Evolutionary conservation across 352 stramenopile species (phyloP), one percentile per base, ranked within the genome.

Genomic region (Phytophthora aleatoria): DNA sequence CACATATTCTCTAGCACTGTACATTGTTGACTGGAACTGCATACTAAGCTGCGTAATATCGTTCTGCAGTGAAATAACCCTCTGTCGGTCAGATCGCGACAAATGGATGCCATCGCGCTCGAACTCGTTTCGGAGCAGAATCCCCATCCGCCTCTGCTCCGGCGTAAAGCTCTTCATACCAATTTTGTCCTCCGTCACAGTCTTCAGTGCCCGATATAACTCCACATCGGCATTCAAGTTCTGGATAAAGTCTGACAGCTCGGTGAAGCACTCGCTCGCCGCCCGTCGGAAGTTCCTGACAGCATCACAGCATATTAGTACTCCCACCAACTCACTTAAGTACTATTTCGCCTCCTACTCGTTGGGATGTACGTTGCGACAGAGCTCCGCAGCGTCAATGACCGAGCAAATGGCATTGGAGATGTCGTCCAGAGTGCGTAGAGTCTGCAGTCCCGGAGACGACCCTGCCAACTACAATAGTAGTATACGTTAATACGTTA

Each of bases 41-140:
- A 93, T 95, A 60, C 85, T 96, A 51, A 86, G 65, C 47, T 87
- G 70, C 41, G 84, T 95, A 36, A 98, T 91, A 35, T 94, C 81
- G 61, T 95, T 95, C 57, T 97, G 90, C 33, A 98, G 45, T 42
- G 81, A 57, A 48, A 96, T 90, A n/a, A 98, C 89, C 26, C 89
- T 67, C 38, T 86, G 69, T 3, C 94, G 83, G 26, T 92, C 67
- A 16, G 74, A 49, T n/a, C 83, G 48, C 1, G 82, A 65, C 47
- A 99, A 73, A 76, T 98, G 94, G 66, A 98, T 98, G 12, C 96
- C 96, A 72, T 99, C 96, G 6, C 92, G 80, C 78, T 99, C 95
- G 61, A 98, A 99, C 64, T 99, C 97, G 8, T 86, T 81, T 41
- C 87, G 84, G 39, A 99, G 72, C 24, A 98, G 70, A 15, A 80